Evolutionary conservation across 768 basidiomycete species (phyloP), one percentile per base, ranked within the genome.

Genomic region (Thelephora ganbajun): DNA sequence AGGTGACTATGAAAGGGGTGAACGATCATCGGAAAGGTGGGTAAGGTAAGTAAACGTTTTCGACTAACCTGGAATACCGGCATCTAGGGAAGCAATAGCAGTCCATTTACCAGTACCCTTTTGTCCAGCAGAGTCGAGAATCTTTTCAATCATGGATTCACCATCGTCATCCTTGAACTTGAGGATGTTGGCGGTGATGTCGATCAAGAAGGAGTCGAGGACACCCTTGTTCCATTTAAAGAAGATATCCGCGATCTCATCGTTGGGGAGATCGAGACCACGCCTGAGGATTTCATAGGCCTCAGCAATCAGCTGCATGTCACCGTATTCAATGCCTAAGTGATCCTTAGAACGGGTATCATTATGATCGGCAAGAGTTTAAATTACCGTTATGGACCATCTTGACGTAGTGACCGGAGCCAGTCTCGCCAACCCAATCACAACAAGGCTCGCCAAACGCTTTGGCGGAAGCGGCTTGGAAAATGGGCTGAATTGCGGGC

Each of bases 61-160:
- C 26, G 26, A 63, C 78, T 51, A 53, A 86, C 88, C 89, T 39
- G 87, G 74, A 51, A 76, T 83, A 57, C 88, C 92, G 54, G 88
- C 83, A 47, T 99, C 96, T 55, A 99, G 80, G 50, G 96, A 96
- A 56, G 83, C 83, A 59, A 97, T 86, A 49, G 96, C 96, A 48
- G 96, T 99, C 96, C 96, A 99, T 69, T 99, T 99, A 50, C 96
- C 92, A 53, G 96, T 99, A 61, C 96, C 96, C 70, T 99, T 99
- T 67, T 99, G 96, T 35, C 94, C 94, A 50, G 96, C 96, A 59
- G 85, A 64, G 66, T 99, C 96, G 55, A 96, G 76, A 59, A 99
- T 94, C 70, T 98, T 99, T 57, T 71, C 73, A 53, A 99, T 80
- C 55, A 98, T 77, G 44, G 91, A 86, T 58, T 75, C 76, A 50